Conservation (phyloP, 192 early-diverging fungal species). For the Backusella macrospora region DNA sequence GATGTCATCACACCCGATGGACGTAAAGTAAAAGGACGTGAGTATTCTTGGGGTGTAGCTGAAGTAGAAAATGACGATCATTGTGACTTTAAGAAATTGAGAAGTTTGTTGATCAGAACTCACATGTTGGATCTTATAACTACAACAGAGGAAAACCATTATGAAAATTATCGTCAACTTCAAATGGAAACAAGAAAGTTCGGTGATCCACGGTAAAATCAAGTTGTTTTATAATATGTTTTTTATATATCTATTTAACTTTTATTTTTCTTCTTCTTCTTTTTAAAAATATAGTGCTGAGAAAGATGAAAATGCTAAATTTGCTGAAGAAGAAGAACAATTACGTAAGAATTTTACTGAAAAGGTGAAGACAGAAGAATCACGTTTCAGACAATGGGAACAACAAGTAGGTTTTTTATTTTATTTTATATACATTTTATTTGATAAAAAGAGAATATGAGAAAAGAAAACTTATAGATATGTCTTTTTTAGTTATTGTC, state of each 20-base stretch:
- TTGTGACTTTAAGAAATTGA: constrained; percentile 94
- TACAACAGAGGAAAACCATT: constrained; percentile 95
- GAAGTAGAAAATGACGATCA: constrained; percentile 97
- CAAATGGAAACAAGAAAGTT: constrained; percentile 92
- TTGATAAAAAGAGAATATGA: not conserved
- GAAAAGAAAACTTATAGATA: not conserved
- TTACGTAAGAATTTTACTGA: constrained; percentile 96
- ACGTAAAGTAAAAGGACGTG: constrained; percentile 84
- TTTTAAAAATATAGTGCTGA: not conserved
- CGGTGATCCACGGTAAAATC: constrained; percentile 79
- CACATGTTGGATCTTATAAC: constrained; percentile 97
- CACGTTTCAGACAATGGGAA: constrained; percentile 97
- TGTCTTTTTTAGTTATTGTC: constrained; percentile 51
- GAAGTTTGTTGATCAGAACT: constrained; percentile 85
- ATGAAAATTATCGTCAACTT: constrained; percentile 88
- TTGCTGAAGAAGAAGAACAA: constrained; percentile 97
- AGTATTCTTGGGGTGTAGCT: constrained; percentile 93
- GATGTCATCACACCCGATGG: constrained; percentile 85
- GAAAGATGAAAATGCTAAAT: constrained; percentile 76
- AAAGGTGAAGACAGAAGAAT: constrained; percentile 94
- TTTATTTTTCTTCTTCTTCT: not conserved
- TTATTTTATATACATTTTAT: constrained; percentile 36
- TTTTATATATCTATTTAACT: too few relatives aligned
- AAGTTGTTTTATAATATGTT: too few relatives aligned
- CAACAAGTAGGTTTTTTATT: constrained; percentile 62